A percentile compares a stretch with the other conserved stretches of the same genome.
phyloP scores from a whole-genome alignment of 2,329 filamentous ascomycete species.

The Periconia sp. region DNA sequence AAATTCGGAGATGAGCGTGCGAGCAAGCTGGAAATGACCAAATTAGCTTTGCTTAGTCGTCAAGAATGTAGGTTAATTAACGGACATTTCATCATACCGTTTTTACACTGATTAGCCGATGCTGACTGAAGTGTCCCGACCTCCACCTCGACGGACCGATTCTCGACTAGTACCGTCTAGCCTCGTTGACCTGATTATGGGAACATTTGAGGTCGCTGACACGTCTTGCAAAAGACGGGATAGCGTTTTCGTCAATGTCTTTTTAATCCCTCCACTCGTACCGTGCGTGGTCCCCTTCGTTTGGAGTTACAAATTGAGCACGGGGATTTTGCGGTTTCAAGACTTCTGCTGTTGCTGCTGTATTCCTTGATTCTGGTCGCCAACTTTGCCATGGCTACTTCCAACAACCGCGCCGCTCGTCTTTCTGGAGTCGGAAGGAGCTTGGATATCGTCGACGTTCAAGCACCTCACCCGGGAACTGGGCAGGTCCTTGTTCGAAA shows the following conservation, averaged over 20 bases:
- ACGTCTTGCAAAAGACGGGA: neutral
- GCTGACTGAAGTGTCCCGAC: constrained; percentile 26
- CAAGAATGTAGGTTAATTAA: constrained; percentile 24
- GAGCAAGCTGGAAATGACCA: constrained; percentile 7
- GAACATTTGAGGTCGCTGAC: neutral
- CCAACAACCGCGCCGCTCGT: constrained; percentile 14
- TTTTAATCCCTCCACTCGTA: too few relatives aligned
- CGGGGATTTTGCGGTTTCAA: neutral
- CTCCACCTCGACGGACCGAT: neutral
- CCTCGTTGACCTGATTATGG: neutral
- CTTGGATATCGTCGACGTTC: constrained; percentile 12
- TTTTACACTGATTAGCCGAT: constrained; percentile 23
- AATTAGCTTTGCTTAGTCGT: constrained; percentile 20
- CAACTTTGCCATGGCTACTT: neutral
- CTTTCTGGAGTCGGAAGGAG: constrained; percentile 11
- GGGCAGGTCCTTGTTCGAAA: constrained; percentile 26
- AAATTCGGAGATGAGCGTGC: neutral
- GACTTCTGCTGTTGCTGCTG: neutral
- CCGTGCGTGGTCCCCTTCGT: neutral
- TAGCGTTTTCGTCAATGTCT: too few relatives aligned
- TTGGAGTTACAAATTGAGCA: neutral
- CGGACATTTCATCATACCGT: constrained; percentile 13
- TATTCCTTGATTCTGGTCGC: neutral
- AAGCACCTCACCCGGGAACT: constrained; percentile 9
- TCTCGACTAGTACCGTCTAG: neutral